Evolutionary conservation across 148 eudicot genomes (phyloP).

Genomic region (Camellia lanceoleosa): DNA sequence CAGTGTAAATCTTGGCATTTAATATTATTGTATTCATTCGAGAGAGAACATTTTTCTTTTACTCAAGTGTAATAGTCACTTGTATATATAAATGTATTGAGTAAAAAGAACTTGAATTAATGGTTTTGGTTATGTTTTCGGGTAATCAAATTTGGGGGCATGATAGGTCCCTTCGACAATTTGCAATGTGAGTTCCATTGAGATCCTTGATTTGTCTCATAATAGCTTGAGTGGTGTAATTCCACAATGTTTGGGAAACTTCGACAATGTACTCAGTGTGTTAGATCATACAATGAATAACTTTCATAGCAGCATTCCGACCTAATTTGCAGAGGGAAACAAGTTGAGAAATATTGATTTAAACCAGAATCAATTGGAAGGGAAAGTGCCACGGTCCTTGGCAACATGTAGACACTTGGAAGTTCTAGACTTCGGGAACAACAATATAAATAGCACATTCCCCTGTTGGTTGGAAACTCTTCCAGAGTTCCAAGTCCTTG

Average conservation of each 20-base stretch:
- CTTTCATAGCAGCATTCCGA: conserved; percentile 11
- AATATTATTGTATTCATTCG: no score
- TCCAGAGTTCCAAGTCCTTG: conserved; percentile 16
- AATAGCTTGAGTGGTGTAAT: conserved; percentile 27
- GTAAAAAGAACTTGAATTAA: no score
- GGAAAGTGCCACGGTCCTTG: conserved; percentile 24
- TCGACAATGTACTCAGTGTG: background rate
- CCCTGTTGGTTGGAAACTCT: conserved; percentile 17
- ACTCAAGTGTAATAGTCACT: no score
- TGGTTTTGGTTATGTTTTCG: no score
- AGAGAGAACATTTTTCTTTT: no score
- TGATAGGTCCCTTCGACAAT: conserved; percentile 33
- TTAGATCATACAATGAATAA: background rate
- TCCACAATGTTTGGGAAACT: conserved; percentile 15
- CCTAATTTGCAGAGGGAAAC: background rate
- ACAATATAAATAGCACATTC: conserved; percentile 21
- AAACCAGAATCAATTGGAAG: conserved; percentile 19
- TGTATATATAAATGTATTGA: no score
- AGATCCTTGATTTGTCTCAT: conserved; percentile 23
- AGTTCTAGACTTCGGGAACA: conserved; percentile 29
- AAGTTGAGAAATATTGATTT: background rate
- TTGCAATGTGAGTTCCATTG: conserved; percentile 20
- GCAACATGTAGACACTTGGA: conserved; percentile 24
- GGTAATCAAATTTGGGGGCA: no score
- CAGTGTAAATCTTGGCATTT: no score